Evolutionary conservation across 768 basidiomycete species (phyloP), one percentile per base, ranked within the genome.

Genomic region (Russula sp.): DNA sequence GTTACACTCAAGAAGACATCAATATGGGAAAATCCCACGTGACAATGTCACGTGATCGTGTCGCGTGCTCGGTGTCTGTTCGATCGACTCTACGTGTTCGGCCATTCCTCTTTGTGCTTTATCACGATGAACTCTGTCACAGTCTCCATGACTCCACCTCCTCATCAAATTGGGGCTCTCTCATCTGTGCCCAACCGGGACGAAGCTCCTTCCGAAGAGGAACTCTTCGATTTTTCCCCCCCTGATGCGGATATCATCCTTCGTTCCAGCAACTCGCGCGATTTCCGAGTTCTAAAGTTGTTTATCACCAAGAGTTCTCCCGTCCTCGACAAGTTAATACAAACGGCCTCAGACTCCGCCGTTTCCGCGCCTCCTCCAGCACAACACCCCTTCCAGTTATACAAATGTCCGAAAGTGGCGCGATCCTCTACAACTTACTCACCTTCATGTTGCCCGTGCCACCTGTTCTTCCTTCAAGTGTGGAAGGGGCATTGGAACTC

Each of bases 261-360:
- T 40, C 75, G 76, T 42, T 76, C 80, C 9, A 69, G 73, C 1
- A 79, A 83, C 61, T 76, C 74, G 5, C 73, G 76, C 5, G 67
- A 75, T 10, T 82, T 83, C 67, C 77, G 75, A 32, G 73, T 83
- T 49, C 76, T 78, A 69, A 78, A 76, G 52, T 65, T 77, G 38
- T 74, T 80, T 32, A 69, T 84, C 42, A 73, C 74, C 36, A 76
- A 73, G 63, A 77, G 79, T 5, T 82, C 79, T 18, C 69, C 77
- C 3, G 71, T 81, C 13, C 76, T 82, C 65, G 66, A 68, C 32
- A 28, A 26, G n/a, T 46, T 48, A 5, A 56, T 62, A 42, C 34
- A 79, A 9, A 69, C 73, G 8, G 16, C 32, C 8, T 56, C 20
- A 5, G 5, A 14, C 3, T 2, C 20, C 6, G 3, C 46, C 16